These are phyloP conservation scores for Glycine tomentella DNA, from an alignment of 306 rosid genomes.

Conservation along the genomic window DNA sequence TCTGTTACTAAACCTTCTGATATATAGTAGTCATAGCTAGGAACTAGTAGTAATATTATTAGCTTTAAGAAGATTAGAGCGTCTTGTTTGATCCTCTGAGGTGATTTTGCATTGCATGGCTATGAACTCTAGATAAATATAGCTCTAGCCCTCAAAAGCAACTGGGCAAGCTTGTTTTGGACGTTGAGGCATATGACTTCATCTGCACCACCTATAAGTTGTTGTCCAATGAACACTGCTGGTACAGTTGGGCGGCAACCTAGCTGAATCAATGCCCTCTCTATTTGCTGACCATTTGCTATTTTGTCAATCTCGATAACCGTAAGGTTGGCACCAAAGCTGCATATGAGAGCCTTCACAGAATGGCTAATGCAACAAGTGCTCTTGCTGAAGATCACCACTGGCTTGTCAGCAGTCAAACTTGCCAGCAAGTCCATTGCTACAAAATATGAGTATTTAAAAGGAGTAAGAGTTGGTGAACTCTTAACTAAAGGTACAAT, in stretches of 20 bases:
- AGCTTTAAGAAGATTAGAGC: constrained; percentile 12
- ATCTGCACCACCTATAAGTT: constrained; percentile 71
- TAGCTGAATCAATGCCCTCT: constrained; percentile 54
- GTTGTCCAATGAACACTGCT: constrained; percentile 74
- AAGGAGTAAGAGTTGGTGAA: background rate
- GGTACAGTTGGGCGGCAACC: constrained; percentile 70
- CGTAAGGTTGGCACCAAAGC: constrained; percentile 63
- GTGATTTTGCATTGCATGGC: constrained; percentile 29
- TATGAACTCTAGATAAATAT: constrained; percentile 54
- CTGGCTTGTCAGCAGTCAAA: constrained; percentile 69
- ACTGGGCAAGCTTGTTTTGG: constrained; percentile 59
- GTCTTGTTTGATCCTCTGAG: background rate
- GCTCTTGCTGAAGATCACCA: constrained; percentile 79
- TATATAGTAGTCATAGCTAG: background rate
- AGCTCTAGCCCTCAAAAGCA: constrained; percentile 68
- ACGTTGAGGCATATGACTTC: constrained; percentile 65
- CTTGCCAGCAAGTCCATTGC: constrained; percentile 63
- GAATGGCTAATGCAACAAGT: constrained; percentile 61
- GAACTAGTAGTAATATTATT: constrained; percentile 13
- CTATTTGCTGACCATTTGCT: constrained; percentile 62
- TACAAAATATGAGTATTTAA: constrained; percentile 1
- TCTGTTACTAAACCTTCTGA: constrained; percentile 3
- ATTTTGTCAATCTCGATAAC: constrained; percentile 65
- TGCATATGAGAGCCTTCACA: constrained; percentile 54
- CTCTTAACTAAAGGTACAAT: background rate